Percentiles rank a stretch among this genome's conserved stretches.
phyloP scores from a whole-genome alignment of 140 eudicot species.

The Stevia rebaudiana region DNA sequence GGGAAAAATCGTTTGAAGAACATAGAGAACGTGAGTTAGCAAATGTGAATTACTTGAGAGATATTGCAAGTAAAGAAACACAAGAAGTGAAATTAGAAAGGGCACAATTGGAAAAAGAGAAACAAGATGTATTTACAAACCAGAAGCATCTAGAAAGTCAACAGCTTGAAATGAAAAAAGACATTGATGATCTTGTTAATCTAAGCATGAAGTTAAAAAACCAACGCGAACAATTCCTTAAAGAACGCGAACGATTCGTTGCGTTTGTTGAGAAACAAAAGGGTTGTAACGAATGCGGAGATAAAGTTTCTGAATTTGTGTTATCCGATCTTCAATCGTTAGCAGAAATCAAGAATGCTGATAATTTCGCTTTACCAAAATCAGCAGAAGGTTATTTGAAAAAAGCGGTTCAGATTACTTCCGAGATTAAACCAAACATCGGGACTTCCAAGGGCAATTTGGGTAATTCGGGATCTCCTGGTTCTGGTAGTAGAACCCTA shows the following conservation, averaged over 20 bases:
- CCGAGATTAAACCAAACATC: conserved; percentile 32
- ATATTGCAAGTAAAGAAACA: conserved; percentile 66
- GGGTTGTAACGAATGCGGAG: conserved; percentile 68
- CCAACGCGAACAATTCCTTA: conserved; percentile 67
- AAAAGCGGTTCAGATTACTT: conserved; percentile 32
- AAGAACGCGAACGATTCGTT: conserved; percentile 71
- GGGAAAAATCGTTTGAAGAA: conserved; percentile 56
- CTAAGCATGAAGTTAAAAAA: conserved; percentile 75
- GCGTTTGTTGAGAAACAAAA: conserved; percentile 65
- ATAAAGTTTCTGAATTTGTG: conserved; percentile 55
- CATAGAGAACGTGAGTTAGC: conserved; percentile 54
- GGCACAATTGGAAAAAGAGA: conserved; percentile 51
- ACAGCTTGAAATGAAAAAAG: conserved; percentile 63
- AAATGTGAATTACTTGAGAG: conserved; percentile 53
- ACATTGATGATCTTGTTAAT: conserved; percentile 63
- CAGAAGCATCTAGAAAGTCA: conserved; percentile 70
- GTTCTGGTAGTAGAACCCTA: conserved; percentile 50
- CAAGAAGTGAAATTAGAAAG: conserved; percentile 70
- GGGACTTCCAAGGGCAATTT: conserved; percentile 41
- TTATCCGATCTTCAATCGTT: conserved; percentile 66
- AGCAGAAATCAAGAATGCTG: conserved; percentile 40
- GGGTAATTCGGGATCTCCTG: conserved; percentile 50
- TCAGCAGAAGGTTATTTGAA: conserved; percentile 55
- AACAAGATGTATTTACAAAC: conserved; percentile 44
- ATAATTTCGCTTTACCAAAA: conserved; percentile 49